Evolutionary conservation across 345 rosid species (phyloP).

Genomic region (Cardamine resedifolia): DNA sequence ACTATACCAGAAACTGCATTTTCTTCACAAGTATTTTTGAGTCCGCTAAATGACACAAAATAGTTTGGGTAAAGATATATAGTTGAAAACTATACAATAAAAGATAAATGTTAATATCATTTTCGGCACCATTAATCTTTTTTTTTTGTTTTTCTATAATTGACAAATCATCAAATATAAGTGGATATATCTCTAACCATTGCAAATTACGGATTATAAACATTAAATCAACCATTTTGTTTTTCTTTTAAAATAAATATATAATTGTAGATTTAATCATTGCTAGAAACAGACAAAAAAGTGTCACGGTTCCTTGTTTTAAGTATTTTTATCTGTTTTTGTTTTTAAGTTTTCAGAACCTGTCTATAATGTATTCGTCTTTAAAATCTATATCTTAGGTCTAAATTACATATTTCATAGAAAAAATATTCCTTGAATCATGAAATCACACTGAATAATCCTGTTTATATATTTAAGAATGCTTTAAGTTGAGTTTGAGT

Average conservation of each 20-base stretch:
- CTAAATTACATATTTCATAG: not conserved
- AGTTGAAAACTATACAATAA: too few relatives aligned
- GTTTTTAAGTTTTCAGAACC: not conserved
- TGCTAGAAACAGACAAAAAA: conserved; percentile 3
- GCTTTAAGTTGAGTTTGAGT: not conserved
- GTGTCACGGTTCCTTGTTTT: conserved; percentile 12
- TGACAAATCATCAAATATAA: too few relatives aligned
- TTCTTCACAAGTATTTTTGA: not conserved
- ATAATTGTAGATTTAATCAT: not conserved
- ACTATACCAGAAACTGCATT: not conserved
- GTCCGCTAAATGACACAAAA: not conserved
- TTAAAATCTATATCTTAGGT: not conserved
- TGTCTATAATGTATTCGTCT: not conserved
- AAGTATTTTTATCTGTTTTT: not conserved
- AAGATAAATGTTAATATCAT: too few relatives aligned
- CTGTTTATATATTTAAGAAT: not conserved
- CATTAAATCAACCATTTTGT: too few relatives aligned
- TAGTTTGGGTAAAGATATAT: not conserved
- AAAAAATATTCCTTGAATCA: not conserved
- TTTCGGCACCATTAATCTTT: too few relatives aligned
- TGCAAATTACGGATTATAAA: too few relatives aligned
- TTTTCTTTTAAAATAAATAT: not conserved
- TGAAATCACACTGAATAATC: not conserved
- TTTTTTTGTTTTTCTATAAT: too few relatives aligned
- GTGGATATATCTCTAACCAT: not conserved